Base-by-base conservation (phyloP, 805 yeast species). In the Ogataea salicorniae region DNA sequence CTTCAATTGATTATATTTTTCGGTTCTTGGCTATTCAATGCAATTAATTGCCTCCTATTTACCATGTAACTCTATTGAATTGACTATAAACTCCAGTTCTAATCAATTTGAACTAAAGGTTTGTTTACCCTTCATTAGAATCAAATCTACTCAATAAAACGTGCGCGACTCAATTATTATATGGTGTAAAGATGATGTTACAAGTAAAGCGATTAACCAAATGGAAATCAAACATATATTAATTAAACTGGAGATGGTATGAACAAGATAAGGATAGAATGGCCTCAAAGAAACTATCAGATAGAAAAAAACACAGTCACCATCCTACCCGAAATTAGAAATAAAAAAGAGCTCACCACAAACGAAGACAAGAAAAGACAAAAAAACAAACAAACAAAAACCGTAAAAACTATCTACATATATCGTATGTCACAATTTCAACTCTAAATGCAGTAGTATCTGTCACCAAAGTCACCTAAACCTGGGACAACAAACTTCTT, bases 381-480 rank as follows among this genome's bases (percentile, higher is more conserved):
- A n/a, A 34, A 65, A 17, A n/a, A 37, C 15, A 34, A 20, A 18
- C 14, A 13, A 35, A 5, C 23, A 18, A 7, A 13, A 35, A 9
- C 16, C 6, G n/a, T 5, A 34, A 6, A n/a, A 16, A 34, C 15
- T 34, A n/a, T 34, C 7, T 34, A 34, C 11, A 15, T 4, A 34
- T 34, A 26, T 26, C 4, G 11, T 26, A 5, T 26, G 6, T 11
- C 31, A 26, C 31, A 26, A 9, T 26, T 26, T 11, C 9, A 6
- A 3, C 37, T 31, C 42, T 75, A 91, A 53, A 88, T 80, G 72
- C 96, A 88, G 73, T 92, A 94, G 72, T 94, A 94, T 70, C 98
- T 79, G 72, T 94, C 98, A 62, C 99, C 99, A 62, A 94, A 94
- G 64, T 94, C 99, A 62, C 99, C 99, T 56, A 94, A 75, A 41